These are phyloP conservation scores for Hyaloscypha bicolor DNA, from an alignment of 495 filamentous ascomycete genomes.

Conservation along the genomic window DNA sequence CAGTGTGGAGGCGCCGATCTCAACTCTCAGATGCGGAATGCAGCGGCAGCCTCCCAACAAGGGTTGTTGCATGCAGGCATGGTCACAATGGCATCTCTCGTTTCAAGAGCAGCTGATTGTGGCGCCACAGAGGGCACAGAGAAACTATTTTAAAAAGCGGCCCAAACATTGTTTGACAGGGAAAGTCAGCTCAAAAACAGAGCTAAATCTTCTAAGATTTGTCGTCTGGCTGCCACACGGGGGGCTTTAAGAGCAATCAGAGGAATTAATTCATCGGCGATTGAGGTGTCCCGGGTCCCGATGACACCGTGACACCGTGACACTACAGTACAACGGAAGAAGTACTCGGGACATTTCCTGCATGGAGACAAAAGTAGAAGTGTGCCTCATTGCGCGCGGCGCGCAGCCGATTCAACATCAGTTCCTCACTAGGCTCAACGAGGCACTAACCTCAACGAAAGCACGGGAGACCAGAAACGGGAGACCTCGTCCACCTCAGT, in stretches of 20 bases:
- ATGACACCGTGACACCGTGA: not conserved
- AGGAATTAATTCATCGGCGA: not conserved
- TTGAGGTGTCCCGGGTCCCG: too few species aligned
- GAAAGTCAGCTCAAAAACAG: not conserved
- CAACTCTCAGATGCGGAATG: not conserved
- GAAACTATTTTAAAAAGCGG: not conserved
- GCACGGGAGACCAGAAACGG: too few species aligned
- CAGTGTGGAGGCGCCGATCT: not conserved
- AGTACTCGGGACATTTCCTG: not conserved
- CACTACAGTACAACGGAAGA: not conserved
- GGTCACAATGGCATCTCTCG: not conserved
- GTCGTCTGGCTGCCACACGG: not conserved
- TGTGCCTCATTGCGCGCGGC: not conserved
- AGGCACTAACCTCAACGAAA: too few species aligned
- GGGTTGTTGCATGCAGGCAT: not conserved
- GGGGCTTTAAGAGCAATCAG: not conserved
- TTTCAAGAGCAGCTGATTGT: too few species aligned
- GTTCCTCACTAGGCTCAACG: too few species aligned
- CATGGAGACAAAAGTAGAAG: not conserved
- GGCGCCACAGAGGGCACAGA: not conserved
- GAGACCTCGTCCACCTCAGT: too few species aligned
- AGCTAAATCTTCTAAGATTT: not conserved
- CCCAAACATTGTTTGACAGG: not conserved
- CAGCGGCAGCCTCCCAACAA: not conserved
- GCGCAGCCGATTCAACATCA: not conserved